Evolutionary conservation across 768 basidiomycete species (phyloP), one percentile per base, ranked within the genome.

Genomic region (Mycena sanguinolenta): DNA sequence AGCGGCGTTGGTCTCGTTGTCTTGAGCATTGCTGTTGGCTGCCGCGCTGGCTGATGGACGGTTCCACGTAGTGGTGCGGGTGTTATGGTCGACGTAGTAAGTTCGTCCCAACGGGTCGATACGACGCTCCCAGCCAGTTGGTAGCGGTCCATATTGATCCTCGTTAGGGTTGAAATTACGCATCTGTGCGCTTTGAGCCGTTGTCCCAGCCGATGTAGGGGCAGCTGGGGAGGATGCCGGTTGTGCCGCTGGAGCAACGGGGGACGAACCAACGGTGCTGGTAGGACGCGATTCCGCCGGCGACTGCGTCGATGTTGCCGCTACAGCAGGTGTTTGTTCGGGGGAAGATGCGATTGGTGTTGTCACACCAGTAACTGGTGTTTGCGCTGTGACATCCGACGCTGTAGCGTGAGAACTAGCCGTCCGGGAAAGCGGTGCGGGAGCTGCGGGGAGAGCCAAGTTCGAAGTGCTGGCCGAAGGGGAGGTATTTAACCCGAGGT

Each of bases 11-110:
- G 93, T 94, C 78, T 94, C 94, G 63, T 80, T 90, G 74, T 92
- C 91, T 78, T 94, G 93, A 6, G 87, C 83, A 39, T 84, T 88
- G 55, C 83, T 87, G 77, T 97, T 97, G 17, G 87, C 90, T 4
- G 89, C 87, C 53, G 93, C 91, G 76, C 87, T 95, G 16, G 89
- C 82, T 27, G 92, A 94, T 9, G 97, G 97, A 21, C 98, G 85
- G 79, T 95, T 97, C 98, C 98, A 99, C 0, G 98, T 99, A 9
- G 98, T 99, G 16, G 93, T 95, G 65, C 98, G 92, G 12, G 95
- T 95, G 80, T 98, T 99, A 83, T 99, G 98, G 79, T 99, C 98
- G 63, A 99, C 98, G 79, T 99, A 99, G 80, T 99, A 99, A 9
- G 95, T 97, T 65, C 98, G 86, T 12, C 93, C 98, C 28, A 99